Evolutionary conservation across 2,329 filamentous ascomycete genomes (phyloP), one percentile per base, ranked within the genome.

Genomic region (Aspergillus puulaauensis): DNA sequence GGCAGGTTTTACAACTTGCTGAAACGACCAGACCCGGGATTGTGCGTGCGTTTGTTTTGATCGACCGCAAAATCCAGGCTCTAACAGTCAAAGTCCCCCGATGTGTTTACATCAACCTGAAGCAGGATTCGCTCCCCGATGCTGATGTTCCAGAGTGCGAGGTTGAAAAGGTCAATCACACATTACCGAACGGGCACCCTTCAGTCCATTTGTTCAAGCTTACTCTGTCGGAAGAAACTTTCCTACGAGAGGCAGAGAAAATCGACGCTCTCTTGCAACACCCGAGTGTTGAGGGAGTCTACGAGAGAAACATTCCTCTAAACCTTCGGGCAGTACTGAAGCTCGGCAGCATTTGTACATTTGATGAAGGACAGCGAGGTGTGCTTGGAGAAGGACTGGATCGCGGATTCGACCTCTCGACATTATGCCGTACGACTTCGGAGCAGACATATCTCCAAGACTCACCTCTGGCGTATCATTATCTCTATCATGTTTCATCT

Each of bases 151-250:
- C 88, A 8, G 91, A 89, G 2, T 97, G 93, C 69, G 85, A 88
- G 40, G 93, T 95, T 0, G 91, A 99, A 72, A 96, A 97, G 70
- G 91, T 97, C 66, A 95, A 88, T 68, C 90, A 96, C 73, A 96
- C 91, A 3, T 80, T 99, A 7, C 95, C 95, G 0, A 99, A 99
- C 67, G 95, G 95, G 0, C 95, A 98, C 73, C 88, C 91, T 3
- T 98, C 93, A 0, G 89, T 91, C 4, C 91, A 99, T 77, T 82
- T 99, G 4, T 98, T 98, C 83, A 96, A 93, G 77, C 82, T 99
- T 39, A 93, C 89, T 0, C 90, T 99, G 75, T 83, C 90, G 0
- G 95, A 99, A 73, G 88, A 95, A 56, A 83, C 90, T 0, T 99
- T 96, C 75, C 86, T 96, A 60, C 86, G 87, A 45, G 91, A 98